A percentile compares a stretch with the other conserved stretches of the same genome.
phyloP scores from a whole-genome alignment of 192 early-diverging fungal genomes.

The Anaeromyces robustus region DNA sequence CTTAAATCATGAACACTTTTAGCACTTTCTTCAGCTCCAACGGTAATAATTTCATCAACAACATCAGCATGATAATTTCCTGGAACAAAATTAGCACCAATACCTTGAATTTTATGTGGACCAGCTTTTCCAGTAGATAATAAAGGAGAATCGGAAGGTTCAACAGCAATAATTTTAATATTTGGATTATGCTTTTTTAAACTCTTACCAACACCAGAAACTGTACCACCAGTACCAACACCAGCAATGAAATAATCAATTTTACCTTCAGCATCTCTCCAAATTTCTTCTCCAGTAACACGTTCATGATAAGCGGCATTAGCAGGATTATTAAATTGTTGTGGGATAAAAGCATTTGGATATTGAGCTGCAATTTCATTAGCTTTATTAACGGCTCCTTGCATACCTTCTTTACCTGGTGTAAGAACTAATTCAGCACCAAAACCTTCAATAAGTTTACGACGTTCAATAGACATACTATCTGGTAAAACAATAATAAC shows the following conservation, averaged over 20 bases:
- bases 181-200: constrained; percentile 30
- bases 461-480: constrained; percentile 23
- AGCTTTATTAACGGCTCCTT: constrained; percentile 20
- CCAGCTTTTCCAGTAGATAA: no score
- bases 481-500: constrained; percentile 94
- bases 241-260: constrained; percentile 20
- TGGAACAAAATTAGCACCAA: no score
- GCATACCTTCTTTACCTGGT: constrained; percentile 18
- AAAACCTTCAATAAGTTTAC: constrained; percentile 20
- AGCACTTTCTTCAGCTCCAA: no score
- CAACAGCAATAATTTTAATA: no score
- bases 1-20: no score
- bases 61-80: no score
- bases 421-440: constrained; percentile 24
- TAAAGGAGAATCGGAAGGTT: no score
- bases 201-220: constrained; percentile 70
- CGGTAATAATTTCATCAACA: no score
- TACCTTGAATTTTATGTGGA: no score
- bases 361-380: constrained; percentile 16
- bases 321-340: constrained; percentile 18
- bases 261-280: constrained; percentile 13
- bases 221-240: constrained; percentile 34
- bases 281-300: constrained; percentile 17
- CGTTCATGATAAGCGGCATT: constrained; percentile 20
- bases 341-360: constrained; percentile 15